A percentile compares a stretch with the other conserved stretches of the same genome.
These are phyloP conservation scores for Penicillium sumatraense DNA, from an alignment of 2,329 filamentous ascomycete genomes.

Conservation along the genomic window DNA sequence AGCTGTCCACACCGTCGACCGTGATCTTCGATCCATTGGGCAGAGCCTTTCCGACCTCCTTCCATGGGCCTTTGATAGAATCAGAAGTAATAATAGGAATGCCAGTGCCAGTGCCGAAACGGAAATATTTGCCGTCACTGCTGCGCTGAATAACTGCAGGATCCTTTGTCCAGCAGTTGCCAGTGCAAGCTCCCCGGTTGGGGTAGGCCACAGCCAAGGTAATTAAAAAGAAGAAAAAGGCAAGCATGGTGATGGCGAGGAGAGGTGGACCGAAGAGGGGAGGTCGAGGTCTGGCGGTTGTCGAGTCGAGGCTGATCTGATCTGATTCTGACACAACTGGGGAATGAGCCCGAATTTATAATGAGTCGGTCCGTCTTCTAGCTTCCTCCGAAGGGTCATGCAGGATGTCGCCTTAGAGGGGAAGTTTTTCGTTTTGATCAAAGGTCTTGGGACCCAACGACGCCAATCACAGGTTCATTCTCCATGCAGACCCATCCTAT, in stretches of 20 bases:
- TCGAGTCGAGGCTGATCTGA: conserved; percentile 2
- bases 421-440: conserved; percentile 16
- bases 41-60: conserved; percentile 51
- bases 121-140: conserved; percentile 58
- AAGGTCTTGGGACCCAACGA: conserved; percentile 20
- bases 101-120: conserved; percentile 58
- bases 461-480: conserved; percentile 22
- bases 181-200: conserved; percentile 36
- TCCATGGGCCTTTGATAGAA: conserved; percentile 56
- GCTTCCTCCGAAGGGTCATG: conserved; percentile 16
- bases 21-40: conserved; percentile 50
- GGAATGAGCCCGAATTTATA: conserved; percentile 20
- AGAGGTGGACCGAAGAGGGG: neutral
- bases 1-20: conserved; percentile 42
- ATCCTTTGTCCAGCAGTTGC: conserved; percentile 50
- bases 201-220: conserved; percentile 34
- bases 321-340: neutral
- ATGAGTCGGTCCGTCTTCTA: conserved; percentile 3
- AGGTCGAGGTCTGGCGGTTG: conserved; percentile 4
- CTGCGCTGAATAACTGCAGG: conserved; percentile 54
- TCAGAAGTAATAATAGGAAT: conserved; percentile 54
- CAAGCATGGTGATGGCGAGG: conserved; percentile 22
- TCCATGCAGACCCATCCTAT: conserved; percentile 20
- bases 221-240: conserved; percentile 28
- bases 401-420: conserved; percentile 16